Evolutionary conservation across 2,329 filamentous ascomycete species (phyloP).

Genomic region (Colletotrichum melonis): DNA sequence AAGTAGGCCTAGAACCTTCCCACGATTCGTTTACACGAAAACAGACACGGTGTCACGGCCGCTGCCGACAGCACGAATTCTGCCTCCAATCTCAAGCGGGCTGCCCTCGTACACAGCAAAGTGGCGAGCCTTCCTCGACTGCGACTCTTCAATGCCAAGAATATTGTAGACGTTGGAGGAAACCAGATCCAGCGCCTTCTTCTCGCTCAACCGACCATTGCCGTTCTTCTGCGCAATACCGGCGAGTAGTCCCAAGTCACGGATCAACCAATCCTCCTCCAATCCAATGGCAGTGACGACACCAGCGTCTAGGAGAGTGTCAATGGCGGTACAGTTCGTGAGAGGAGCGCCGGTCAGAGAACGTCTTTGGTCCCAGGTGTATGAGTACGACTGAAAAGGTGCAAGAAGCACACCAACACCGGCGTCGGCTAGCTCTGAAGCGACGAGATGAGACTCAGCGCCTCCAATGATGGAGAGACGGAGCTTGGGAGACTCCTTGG

Average conservation of each 20-base stretch:
- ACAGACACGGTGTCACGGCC: conserved; percentile 50
- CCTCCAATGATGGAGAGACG: conserved; percentile 70
- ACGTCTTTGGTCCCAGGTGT: conserved; percentile 70
- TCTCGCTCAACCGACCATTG: conserved; percentile 63
- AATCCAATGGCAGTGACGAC: conserved; percentile 69
- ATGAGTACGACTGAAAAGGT: conserved; percentile 66
- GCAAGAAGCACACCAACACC: conserved; percentile 69
- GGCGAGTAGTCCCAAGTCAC: conserved; percentile 69
- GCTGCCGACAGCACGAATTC: conserved; percentile 64
- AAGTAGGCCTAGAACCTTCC: not conserved
- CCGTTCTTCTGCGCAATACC: conserved; percentile 70
- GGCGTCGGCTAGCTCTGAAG: conserved; percentile 66
- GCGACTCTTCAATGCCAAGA: conserved; percentile 57
- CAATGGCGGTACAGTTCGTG: conserved; percentile 72
- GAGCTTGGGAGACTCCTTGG: conserved; percentile 46
- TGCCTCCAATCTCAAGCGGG: conserved; percentile 68
- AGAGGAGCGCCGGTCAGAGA: conserved; percentile 73
- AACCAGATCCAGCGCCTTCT: conserved; percentile 67
- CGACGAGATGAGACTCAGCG: conserved; percentile 71
- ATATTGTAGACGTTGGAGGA: conserved; percentile 68
- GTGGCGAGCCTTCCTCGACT: conserved; percentile 48
- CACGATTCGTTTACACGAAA: conserved; percentile 44
- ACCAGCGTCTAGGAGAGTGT: conserved; percentile 67
- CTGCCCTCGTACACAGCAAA: conserved; percentile 74
- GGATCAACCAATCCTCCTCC: conserved; percentile 71